Conservation (phyloP, 495 filamentous ascomycete genomes). For the Neurospora sp. region DNA sequence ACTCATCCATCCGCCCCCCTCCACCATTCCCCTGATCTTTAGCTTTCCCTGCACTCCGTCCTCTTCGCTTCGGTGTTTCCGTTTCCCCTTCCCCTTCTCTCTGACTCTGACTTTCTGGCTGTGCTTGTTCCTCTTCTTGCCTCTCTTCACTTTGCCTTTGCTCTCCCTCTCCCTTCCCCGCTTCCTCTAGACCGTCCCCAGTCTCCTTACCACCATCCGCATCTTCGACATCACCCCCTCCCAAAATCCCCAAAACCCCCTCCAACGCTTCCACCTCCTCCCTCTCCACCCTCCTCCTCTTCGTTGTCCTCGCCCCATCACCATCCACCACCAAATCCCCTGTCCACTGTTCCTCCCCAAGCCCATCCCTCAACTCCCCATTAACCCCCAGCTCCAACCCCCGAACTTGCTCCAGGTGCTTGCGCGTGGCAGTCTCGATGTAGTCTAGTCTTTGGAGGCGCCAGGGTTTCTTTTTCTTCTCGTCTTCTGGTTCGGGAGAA, state of each 20-base stretch:
- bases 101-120: background rate
- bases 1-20: background rate
- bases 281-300: conserved; percentile 24
- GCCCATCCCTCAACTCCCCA: conserved; percentile 44
- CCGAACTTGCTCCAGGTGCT: conserved; percentile 43
- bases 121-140: background rate
- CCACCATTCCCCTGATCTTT: background rate
- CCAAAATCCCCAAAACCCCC: conserved; percentile 32
- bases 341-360: conserved; percentile 38
- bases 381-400: conserved; percentile 44
- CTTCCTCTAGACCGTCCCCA: background rate
- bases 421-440: conserved; percentile 56
- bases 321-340: conserved; percentile 39
- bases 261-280: conserved; percentile 46
- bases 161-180: background rate
- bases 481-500: conserved; percentile 5
- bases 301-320: conserved; percentile 23
- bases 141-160: background rate
- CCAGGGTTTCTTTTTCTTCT: conserved; percentile 30
- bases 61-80: background rate
- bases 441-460: conserved; percentile 57
- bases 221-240: conserved; percentile 8
- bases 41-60: background rate
- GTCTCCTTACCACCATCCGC: background rate
- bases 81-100: background rate